Conservation (phyloP, 2,329 filamentous ascomycete genomes). For the Colletotrichum brevisporum region DNA sequence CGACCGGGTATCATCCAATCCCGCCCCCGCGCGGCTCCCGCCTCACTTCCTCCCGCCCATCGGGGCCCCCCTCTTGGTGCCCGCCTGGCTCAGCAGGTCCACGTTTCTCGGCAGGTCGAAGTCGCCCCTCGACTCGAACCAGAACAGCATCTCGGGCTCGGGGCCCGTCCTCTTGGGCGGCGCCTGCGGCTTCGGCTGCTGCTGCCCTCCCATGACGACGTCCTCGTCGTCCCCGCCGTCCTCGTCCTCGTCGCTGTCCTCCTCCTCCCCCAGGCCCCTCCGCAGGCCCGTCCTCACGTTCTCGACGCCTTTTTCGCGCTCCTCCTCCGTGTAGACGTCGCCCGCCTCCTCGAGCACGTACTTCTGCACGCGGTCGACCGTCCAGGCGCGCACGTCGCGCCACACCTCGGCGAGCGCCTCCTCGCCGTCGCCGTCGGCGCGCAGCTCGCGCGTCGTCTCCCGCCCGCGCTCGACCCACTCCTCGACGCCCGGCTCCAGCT, state of each 20-base stretch:
- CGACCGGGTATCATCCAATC: constrained; percentile 41
- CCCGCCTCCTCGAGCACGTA: constrained; percentile 60
- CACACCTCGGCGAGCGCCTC: constrained; percentile 69
- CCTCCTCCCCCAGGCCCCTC: constrained; percentile 65
- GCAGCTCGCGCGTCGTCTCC: constrained; percentile 54
- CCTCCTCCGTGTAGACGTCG: constrained; percentile 81
- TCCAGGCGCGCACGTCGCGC: constrained; percentile 60
- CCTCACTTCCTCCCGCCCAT: constrained; percentile 21
- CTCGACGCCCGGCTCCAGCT: constrained; percentile 84
- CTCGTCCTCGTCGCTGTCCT: constrained; percentile 71
- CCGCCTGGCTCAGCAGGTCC: constrained; percentile 56
- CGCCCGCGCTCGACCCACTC: constrained; percentile 78
- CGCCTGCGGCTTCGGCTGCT: constrained; percentile 47
- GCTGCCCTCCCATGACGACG: constrained; percentile 51
- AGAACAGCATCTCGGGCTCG: constrained; percentile 63
- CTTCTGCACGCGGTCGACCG: constrained; percentile 55
- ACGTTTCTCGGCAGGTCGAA: constrained; percentile 61
- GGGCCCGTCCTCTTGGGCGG: constrained; percentile 49
- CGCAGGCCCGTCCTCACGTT: constrained; percentile 80
- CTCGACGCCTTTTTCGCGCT: constrained; percentile 75
- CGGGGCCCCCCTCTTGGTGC: constrained; percentile 34
- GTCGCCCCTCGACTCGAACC: constrained; percentile 61
- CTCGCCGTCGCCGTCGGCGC: constrained; percentile 53
- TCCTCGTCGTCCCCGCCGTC: constrained; percentile 66
- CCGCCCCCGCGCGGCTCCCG: not conserved